Evolutionary conservation across 345 rosid genomes (phyloP).

Genomic region (Salix viminalis): DNA sequence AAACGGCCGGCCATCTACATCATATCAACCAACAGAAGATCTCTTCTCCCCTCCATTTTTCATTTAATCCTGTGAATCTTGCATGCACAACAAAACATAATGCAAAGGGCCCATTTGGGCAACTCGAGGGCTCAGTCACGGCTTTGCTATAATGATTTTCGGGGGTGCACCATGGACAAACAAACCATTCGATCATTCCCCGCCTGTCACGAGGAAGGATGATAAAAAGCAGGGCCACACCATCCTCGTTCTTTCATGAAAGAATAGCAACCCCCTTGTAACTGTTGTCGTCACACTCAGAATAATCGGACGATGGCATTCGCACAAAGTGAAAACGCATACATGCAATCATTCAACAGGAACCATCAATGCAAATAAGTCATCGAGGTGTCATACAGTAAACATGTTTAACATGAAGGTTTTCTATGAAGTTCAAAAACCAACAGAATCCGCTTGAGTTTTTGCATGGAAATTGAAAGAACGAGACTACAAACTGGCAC

Average conservation of each 20-base stretch:
- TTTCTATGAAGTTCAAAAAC: not conserved
- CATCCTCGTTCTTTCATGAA: not conserved
- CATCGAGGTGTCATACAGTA: not conserved
- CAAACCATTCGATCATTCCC: too few relatives aligned
- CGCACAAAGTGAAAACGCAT: not conserved
- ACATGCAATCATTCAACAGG: not conserved
- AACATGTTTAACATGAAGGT: not conserved
- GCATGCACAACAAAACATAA: too few relatives aligned
- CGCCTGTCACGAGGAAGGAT: too few relatives aligned
- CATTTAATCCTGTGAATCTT: too few relatives aligned
- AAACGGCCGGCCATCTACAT: too few relatives aligned
- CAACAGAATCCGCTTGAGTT: not conserved
- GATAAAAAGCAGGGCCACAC: too few relatives aligned
- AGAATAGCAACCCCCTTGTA: not conserved
- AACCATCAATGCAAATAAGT: not conserved
- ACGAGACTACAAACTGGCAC: conserved; percentile 5
- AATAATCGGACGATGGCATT: not conserved
- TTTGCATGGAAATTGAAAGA: not conserved
- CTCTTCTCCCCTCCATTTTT: too few relatives aligned
- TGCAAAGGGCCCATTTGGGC: not conserved
- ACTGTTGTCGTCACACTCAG: too few relatives aligned
- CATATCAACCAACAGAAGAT: too few relatives aligned
- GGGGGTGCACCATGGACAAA: too few relatives aligned
- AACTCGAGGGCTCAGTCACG: not conserved
- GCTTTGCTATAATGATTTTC: not conserved